Evolutionary conservation across 108 stramenopile genomes (phyloP).

Genomic region (Nannochloropsis gaditana): DNA sequence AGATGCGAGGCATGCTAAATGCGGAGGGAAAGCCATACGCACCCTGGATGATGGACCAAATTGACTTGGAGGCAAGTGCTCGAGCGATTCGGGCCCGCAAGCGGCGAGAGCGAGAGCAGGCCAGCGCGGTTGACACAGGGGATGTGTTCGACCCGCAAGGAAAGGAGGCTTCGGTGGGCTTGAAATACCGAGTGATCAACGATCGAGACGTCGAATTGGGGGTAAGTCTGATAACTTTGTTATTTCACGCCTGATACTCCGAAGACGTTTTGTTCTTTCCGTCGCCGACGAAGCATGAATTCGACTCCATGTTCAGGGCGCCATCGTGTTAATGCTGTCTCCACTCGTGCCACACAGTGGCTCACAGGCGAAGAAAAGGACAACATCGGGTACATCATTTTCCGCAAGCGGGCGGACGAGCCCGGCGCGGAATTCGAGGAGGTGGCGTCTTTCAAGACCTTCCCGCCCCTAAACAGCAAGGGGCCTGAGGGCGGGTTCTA

Average conservation of each 20-base stretch:
- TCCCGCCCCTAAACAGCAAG: slow-evolving; percentile 1
- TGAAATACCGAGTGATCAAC: background rate
- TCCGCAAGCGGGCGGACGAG: background rate
- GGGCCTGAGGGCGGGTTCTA: background rate
- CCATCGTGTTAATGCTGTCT: too few relatives aligned
- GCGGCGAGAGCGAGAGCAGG: background rate
- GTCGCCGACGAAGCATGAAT: too few relatives aligned
- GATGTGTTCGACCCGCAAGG: background rate
- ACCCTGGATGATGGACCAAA: slow-evolving; percentile 14
- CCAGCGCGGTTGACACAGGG: background rate
- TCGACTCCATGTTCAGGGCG: too few relatives aligned
- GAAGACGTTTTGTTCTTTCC: too few relatives aligned
- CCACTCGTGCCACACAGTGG: background rate
- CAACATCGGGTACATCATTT: background rate
- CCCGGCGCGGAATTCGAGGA: background rate
- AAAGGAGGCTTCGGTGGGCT: background rate
- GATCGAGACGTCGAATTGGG: background rate
- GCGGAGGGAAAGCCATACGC: slow-evolving; percentile 21
- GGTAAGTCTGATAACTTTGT: background rate
- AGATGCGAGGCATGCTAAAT: slow-evolving; percentile 19
- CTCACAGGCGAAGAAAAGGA: background rate
- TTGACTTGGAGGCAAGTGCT: background rate
- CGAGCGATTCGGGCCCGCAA: background rate
- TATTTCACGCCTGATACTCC: too few relatives aligned
- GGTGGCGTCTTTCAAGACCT: background rate